Base-by-base conservation (phyloP, 805 yeast genomes). In the Starmerella kuoi region DNA sequence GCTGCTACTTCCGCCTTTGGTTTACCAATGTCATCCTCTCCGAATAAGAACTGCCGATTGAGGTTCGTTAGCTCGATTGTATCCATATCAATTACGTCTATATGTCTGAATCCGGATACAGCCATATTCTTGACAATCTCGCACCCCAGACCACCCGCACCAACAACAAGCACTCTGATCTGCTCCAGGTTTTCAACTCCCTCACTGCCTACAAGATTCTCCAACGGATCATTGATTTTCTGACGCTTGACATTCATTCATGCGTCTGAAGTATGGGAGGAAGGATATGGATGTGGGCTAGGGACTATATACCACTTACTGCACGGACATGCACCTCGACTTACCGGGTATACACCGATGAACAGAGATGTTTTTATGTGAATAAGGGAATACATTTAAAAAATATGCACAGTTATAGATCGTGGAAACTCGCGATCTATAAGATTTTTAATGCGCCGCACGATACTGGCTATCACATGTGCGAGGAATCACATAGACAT, bases 61-160 rank as follows among this genome's bases (percentile, higher is more conserved):
- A 81, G 65, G 53, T 81, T 81, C 21, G 81, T 72, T n/a, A 79
- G 58, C 50, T 81, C 91, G 40, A 81, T 79, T 2, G 83, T 79
- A 58, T 81, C 93, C 88, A 81, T 80, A 55, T 81, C 93, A 30
- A 81, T 77, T 9, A 82, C 72, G 44, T 77, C 74, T 24, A 82
- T 72, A 37, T 74, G 61, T 44, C 62, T 62, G 55, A 82, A 77
- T 4, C 88, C 88, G n/a, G 76, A 66, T 25, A 77, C 61, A 1
- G 82, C 82, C 39, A 82, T 64, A 57, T 79, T 72, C 60, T 82
- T 82, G 35, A 81, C 60, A 24, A 81, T 77, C 58, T 82, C 91
- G 61, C 93, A 81, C 3, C 93, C 93, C 20, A 81, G 62, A 0
- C 93, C 93, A 1, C 93, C 93, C 1, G 88, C 88, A 1, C 93